Conservation (phyloP, 2,329 filamentous ascomycete genomes). For the Alternaria ventricosa region DNA sequence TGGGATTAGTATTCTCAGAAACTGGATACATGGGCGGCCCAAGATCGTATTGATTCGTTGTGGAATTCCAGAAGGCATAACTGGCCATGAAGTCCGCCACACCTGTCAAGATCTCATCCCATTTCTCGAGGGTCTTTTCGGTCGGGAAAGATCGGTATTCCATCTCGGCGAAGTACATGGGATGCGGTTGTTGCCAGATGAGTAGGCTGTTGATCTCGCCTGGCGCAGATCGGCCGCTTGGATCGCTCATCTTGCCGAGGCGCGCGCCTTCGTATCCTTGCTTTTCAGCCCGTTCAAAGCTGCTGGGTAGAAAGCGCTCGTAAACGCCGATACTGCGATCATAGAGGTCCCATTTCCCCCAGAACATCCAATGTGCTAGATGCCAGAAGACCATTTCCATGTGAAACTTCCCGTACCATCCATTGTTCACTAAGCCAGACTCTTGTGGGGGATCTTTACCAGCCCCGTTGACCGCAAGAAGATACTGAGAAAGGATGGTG, state of each 20-base stretch:
- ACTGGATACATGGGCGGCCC: conserved; percentile 61
- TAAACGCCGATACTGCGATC: conserved; percentile 59
- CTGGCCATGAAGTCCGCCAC: conserved; percentile 67
- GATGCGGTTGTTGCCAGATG: conserved; percentile 69
- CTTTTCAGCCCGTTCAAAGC: conserved; percentile 42
- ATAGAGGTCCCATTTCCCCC: conserved; percentile 56
- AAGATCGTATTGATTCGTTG: conserved; percentile 61
- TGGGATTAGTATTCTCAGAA: conserved; percentile 65
- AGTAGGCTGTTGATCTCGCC: conserved; percentile 67
- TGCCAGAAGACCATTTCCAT: conserved; percentile 65
- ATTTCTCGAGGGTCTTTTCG: conserved; percentile 55
- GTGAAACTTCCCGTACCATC: conserved; percentile 65
- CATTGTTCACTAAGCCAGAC: conserved; percentile 59
- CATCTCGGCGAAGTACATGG: conserved; percentile 65
- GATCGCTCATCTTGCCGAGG: conserved; percentile 65
- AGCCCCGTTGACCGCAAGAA: conserved; percentile 60
- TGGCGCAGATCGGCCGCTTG: conserved; percentile 61
- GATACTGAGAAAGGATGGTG: conserved; percentile 61
- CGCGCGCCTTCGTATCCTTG: conserved; percentile 55
- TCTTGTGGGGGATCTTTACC: conserved; percentile 58
- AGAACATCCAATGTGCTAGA: conserved; percentile 58
- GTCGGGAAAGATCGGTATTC: conserved; percentile 59
- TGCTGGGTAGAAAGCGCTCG: conserved; percentile 52
- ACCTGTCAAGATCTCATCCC: conserved; percentile 60
- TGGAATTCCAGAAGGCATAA: conserved; percentile 62